A percentile compares a stretch with the other conserved stretches of the same genome.
These are phyloP conservation scores for Lentinula guzmanii DNA, from an alignment of 768 basidiomycete species.

Conservation along the genomic window DNA sequence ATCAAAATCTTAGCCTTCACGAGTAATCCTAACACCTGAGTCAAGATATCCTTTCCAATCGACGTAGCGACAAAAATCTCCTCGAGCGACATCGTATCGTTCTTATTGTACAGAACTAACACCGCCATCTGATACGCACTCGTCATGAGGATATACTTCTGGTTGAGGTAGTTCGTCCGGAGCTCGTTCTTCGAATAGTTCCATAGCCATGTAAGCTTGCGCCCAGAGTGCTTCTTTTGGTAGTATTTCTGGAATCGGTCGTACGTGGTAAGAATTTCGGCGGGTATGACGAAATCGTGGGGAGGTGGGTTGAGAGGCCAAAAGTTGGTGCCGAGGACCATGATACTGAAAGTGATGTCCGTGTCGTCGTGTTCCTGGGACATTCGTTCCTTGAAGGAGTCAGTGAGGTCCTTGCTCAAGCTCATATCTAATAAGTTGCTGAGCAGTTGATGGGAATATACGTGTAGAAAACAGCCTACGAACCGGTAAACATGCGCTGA, in stretches of 20 bases:
- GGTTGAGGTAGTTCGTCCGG: conserved; percentile 85
- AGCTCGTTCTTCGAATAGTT: conserved; percentile 97
- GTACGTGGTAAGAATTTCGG: conserved; percentile 81
- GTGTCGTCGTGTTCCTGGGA: conserved; percentile 79
- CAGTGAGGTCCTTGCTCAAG: conserved; percentile 90
- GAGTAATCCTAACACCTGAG: conserved; percentile 62
- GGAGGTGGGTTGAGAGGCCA: conserved; percentile 87
- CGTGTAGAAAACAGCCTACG: conserved; percentile 6
- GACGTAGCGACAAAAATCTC: conserved; percentile 78
- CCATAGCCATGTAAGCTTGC: conserved; percentile 98
- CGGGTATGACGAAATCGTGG: conserved; percentile 85
- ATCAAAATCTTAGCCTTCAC: conserved; percentile 88
- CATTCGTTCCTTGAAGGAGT: conserved; percentile 93
- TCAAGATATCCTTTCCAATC: conserved; percentile 75
- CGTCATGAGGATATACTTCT: conserved; percentile 95
- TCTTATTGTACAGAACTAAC: conserved; percentile 86
- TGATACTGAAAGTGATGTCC: conserved; percentile 87
- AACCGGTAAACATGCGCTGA: conserved; percentile 95
- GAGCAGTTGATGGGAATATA: conserved; percentile 10
- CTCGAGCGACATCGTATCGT: conserved; percentile 77
- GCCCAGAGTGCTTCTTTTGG: conserved; percentile 87
- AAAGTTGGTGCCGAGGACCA: conserved; percentile 93
- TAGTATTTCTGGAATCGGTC: conserved; percentile 93
- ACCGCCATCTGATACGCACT: conserved; percentile 94
- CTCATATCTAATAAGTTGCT: conserved; percentile 66